Base-by-base conservation (phyloP, 1,284 basidiomycete genomes). In the Boletellus sp. region DNA sequence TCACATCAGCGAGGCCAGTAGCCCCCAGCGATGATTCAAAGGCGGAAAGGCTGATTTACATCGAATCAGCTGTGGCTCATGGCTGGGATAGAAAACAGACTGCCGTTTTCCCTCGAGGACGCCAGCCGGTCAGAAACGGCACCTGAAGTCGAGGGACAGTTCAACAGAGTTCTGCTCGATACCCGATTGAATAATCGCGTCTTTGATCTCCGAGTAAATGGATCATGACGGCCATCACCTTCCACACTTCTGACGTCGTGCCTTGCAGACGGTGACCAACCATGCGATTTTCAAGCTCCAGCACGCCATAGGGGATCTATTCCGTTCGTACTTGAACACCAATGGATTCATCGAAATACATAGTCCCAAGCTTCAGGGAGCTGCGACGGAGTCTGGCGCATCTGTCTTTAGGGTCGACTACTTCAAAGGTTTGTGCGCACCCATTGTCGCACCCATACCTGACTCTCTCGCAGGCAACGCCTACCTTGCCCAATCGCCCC, bases 361-460 rank as follows among this genome's bases (percentile, higher is more conserved):
- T 73, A 93, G 91, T 56, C 96, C 97, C 16, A 99, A 99, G 73
- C 81, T 99, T 8, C 95, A 98, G 70, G 95, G 92, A 44, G 91
- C 96, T 26, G 96, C 97, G 7, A 98, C 97, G 8, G 97, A 99
- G 74, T 93, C 89, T 33, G 97, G 97, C 13, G 91, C 97, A 18
- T 91, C 89, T 33, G 97, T 99, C 37, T 99, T 99, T 81, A 95
- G 95, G 78, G 93, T 99, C 48, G 82, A 83, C 65, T 99, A 99
- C 74, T 99, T 99, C 77, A 97, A 98, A 78, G 87, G 93, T 86
- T 56, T 51, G 74, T n/a, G 38, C 39, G 43, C 40, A 33, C 18
- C n/a, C 33, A 19, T 35, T 33, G 44, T 46, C 47, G 30, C 10
- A 3, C 8, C n/a, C 18, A 3, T 55, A 28, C 5, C 53, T 63